phyloP scores from a whole-genome alignment of 805 yeast genomes.

The Zygosaccharomyces kombuchaensis region DNA sequence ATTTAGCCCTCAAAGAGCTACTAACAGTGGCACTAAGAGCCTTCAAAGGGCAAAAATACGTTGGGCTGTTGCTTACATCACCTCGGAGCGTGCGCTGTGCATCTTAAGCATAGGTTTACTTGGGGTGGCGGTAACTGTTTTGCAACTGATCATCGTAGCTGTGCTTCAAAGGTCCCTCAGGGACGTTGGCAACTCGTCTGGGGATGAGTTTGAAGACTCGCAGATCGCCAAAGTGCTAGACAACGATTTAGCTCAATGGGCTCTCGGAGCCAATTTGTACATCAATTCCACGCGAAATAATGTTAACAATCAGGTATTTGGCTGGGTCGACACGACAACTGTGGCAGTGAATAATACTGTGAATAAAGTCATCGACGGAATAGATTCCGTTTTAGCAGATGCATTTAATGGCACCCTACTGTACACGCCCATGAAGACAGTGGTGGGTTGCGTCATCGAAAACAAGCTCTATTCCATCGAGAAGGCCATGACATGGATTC shows the following conservation, averaged over 20 bases:
- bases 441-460: constrained; percentile 77
- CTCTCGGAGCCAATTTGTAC: constrained; percentile 50
- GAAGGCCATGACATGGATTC: constrained; percentile 71
- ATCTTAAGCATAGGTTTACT: constrained; percentile 51
- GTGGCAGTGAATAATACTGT: constrained; percentile 57
- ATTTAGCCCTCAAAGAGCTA: not conserved
- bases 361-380: constrained; percentile 47
- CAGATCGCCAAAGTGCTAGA: constrained; percentile 22
- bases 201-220: constrained; percentile 4
- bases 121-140: constrained; percentile 50
- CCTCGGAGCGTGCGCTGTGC: constrained; percentile 48
- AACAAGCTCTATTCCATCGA: constrained; percentile 63
- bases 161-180: constrained; percentile 11
- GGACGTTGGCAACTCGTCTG: constrained; percentile 2
- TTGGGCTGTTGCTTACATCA: constrained; percentile 42
- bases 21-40: not conserved
- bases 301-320: constrained; percentile 63
- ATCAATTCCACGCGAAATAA: constrained; percentile 44
- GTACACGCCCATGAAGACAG: constrained; percentile 54
- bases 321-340: constrained; percentile 59
- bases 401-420: constrained; percentile 69
- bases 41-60: constrained; percentile 22
- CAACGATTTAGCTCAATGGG: constrained; percentile 45
- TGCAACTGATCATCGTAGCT: constrained; percentile 50
- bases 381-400: constrained; percentile 54